phyloP scores from a whole-genome alignment of 768 basidiomycete species.

The Strobilomyces echinocephalus region DNA sequence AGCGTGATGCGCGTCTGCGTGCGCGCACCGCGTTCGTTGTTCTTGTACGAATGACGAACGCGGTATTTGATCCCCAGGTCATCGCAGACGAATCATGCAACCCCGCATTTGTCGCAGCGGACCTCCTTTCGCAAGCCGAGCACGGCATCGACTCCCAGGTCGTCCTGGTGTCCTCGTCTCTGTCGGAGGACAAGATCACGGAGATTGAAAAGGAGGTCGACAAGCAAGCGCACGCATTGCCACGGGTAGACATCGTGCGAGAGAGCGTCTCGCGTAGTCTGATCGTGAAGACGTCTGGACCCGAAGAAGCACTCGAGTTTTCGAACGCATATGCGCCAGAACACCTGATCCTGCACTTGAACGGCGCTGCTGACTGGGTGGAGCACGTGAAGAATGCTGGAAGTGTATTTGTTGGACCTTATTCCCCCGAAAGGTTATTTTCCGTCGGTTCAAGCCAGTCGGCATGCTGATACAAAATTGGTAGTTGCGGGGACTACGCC shows the following conservation, averaged over 20 bases:
- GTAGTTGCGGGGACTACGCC: constrained; percentile 95
- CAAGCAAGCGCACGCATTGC: constrained; percentile 76
- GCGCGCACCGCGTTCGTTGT: constrained; percentile 46
- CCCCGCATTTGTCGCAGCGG: constrained; percentile 91
- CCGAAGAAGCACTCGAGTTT: constrained; percentile 79
- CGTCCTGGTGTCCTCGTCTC: constrained; percentile 78
- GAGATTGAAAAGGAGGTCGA: constrained; percentile 84
- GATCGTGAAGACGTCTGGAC: constrained; percentile 66
- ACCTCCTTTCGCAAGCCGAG: constrained; percentile 95
- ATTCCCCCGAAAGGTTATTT: constrained; percentile 86
- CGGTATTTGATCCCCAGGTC: constrained; percentile 50
- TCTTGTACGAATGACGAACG: constrained; percentile 33
- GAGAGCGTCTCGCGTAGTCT: constrained; percentile 87
- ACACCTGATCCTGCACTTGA: constrained; percentile 89
- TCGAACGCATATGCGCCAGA: constrained; percentile 98
- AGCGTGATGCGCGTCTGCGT: constrained; percentile 64
- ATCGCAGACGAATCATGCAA: constrained; percentile 86
- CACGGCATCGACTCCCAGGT: constrained; percentile 99
- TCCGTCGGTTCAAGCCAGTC: neutral
- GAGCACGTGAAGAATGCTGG: constrained; percentile 83
- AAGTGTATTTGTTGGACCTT: constrained; percentile 93
- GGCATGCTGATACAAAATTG: constrained; percentile 7
- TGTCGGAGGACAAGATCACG: constrained; percentile 57
- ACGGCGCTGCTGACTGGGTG: constrained; percentile 63
- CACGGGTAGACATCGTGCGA: constrained; percentile 85